Evolutionary conservation across 108 stramenopile species (phyloP).

Genomic region (Conticribra guillardii): DNA sequence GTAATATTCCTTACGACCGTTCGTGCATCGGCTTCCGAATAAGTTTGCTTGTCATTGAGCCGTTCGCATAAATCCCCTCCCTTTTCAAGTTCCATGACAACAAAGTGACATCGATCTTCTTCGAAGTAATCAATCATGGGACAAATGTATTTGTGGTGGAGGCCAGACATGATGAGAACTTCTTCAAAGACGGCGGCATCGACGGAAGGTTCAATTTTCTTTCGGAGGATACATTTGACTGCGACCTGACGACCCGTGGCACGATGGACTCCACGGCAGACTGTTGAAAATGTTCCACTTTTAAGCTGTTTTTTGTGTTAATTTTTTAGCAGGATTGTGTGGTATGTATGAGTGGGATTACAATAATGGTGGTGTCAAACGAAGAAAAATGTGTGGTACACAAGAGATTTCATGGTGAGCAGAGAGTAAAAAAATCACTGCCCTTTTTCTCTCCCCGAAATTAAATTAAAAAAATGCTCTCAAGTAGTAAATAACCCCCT

Average conservation of each 20-base stretch:
- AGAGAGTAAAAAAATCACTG: too few species aligned
- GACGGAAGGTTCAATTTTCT: slow-evolving; percentile 84
- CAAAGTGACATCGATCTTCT: slow-evolving; percentile 86
- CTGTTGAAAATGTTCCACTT: slow-evolving; percentile 89
- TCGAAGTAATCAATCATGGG: slow-evolving; percentile 96
- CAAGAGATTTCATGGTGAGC: too few species aligned
- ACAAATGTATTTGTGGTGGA: slow-evolving; percentile 91
- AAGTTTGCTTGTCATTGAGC: slow-evolving; percentile 87
- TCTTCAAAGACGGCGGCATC: slow-evolving; percentile 92
- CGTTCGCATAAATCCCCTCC: slow-evolving; percentile 96
- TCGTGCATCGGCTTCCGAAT: slow-evolving; percentile 86
- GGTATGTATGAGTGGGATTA: background rate
- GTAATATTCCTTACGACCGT: slow-evolving; percentile 83
- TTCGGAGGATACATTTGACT: slow-evolving; percentile 88
- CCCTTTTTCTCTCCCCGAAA: too few species aligned
- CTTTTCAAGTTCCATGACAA: slow-evolving; percentile 91
- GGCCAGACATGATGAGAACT: slow-evolving; percentile 89
- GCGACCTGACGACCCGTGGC: slow-evolving; percentile 87
- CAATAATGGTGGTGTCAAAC: background rate
- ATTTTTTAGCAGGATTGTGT: background rate
- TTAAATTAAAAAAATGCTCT: too few species aligned
- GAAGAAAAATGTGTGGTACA: too few species aligned
- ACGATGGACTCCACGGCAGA: slow-evolving; percentile 87
- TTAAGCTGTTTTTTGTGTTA: slow-evolving; percentile 61
- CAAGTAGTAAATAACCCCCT: too few species aligned